Percentiles rank a stretch among this genome's conserved stretches.
Evolutionary conservation across 306 rosid genomes (phyloP).

Genomic region (Glycine tomentella): DNA sequence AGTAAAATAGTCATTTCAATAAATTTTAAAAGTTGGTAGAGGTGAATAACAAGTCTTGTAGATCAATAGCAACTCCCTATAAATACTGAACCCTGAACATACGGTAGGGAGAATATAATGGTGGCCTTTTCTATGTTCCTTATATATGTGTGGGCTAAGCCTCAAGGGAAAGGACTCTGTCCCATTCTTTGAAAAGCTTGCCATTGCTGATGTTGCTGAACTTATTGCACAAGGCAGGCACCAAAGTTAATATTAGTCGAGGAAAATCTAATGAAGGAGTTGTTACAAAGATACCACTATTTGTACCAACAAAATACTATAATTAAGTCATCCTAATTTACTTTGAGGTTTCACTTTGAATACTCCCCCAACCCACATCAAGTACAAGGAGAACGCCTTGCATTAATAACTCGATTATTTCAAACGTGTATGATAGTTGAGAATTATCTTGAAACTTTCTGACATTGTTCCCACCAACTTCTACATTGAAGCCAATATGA

Average conservation of each 20-base stretch:
- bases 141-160: conserved; percentile 85
- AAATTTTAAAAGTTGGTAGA: no score
- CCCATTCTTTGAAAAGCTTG: conserved; percentile 82
- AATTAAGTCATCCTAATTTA: conserved; percentile 65
- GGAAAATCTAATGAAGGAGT: conserved; percentile 84
- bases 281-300: conserved; percentile 82
- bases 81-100: conserved; percentile 74
- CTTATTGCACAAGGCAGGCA: conserved; percentile 74
- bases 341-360: conserved; percentile 43
- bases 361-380: conserved; percentile 34
- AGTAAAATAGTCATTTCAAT: no score
- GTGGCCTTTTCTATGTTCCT: conserved; percentile 73
- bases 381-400: conserved; percentile 33
- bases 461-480: neutral
- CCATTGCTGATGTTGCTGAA: conserved; percentile 48
- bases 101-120: conserved; percentile 71
- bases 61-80: conserved; percentile 38
- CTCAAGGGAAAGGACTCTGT: conserved; percentile 79
- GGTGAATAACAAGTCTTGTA: no score
- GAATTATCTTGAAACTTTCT: conserved; percentile 14
- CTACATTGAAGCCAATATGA: neutral
- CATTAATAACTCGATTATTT: conserved; percentile 19
- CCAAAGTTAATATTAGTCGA: conserved; percentile 73
- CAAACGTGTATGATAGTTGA: conserved; percentile 6
- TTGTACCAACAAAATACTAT: conserved; percentile 87